Base-by-base conservation (phyloP, 805 yeast species). In the Yarrowia porcina region DNA sequence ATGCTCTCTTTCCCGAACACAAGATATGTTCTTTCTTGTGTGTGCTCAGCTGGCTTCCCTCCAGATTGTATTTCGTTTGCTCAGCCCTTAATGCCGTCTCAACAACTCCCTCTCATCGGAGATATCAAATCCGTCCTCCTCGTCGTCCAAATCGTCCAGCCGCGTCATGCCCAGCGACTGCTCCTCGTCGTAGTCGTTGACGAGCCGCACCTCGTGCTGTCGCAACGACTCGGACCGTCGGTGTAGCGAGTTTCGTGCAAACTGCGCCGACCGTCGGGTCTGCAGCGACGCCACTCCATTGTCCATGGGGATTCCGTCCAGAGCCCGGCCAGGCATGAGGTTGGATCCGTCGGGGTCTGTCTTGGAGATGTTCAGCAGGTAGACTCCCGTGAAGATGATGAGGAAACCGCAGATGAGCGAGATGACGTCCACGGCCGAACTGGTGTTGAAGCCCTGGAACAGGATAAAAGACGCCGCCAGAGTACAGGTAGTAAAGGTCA, bases 401-500 rank as follows among this genome's bases (percentile, higher is more conserved):
- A 90, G 79, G 73, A 90, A 90, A 18, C 97, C 97, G 70, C 90
- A 85, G 64, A 90, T 80, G 64, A 90, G 80, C 20, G 96, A 89
- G 60, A 90, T 85, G 61, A 90, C 83, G 73, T 90, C 89, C 66
- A 88, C 88, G 20, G 89, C 82, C 27, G 88, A 83, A 7, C 96
- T 78, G 44, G 96, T 89, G 75, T 89, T 90, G 79, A 91, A 90
- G 15, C 96, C 96, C 69, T 86, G 81, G 76, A 90, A 91, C 61
- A 90, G 77, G 65, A 91, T 86, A 73, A 91, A 91, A 35, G 96
- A 89, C 0, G 97, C 97, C 62, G 83, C 80, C 69, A 90, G 79
- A 0, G 97, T 91, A 57, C 88, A 89, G 0, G 97, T 90, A 38
- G 97, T 90, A 77, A 90, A 91, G 1, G 96, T 85, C 62, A 90